Percentiles rank a stretch among this genome's conserved stretches.
phyloP scores from a whole-genome alignment of 139 green algal genomes.

The Astrephomene gubernaculifera region DNA sequence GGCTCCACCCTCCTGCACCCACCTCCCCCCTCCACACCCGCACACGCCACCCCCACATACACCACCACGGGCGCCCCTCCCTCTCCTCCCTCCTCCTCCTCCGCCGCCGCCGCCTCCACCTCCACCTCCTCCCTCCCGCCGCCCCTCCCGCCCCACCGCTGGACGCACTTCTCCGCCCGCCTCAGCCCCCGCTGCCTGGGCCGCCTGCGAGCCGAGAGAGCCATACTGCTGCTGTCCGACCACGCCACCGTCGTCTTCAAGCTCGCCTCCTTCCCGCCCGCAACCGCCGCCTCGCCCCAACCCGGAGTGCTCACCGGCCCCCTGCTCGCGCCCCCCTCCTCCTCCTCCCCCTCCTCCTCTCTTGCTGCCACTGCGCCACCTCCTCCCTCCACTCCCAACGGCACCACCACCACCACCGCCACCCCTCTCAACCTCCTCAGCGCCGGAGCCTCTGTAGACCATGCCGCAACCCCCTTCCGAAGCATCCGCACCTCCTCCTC shows the following conservation, averaged over 20 bases:
- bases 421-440: too few species aligned
- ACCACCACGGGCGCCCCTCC: background rate
- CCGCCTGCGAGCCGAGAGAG: conserved; percentile 33
- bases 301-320: conserved; percentile 29
- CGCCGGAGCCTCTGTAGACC: background rate
- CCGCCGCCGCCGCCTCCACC: background rate
- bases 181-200: conserved; percentile 52
- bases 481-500: background rate
- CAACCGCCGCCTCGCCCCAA: conserved; percentile 20
- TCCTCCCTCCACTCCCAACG: too few species aligned
- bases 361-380: too few species aligned
- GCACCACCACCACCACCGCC: too few species aligned
- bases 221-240: conserved; percentile 51
- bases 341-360: too few species aligned
- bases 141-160: conserved; percentile 5
- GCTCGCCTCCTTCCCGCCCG: conserved; percentile 48
- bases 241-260: conserved; percentile 45
- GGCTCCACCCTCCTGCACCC: background rate
- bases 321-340: background rate
- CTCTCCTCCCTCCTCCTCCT: background rate
- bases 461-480: conserved; percentile 22
- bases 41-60: too few species aligned
- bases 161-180: conserved; percentile 32
- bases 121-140: too few species aligned
- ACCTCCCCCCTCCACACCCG: background rate